These are phyloP conservation scores for Perkinsus marinus DNA, from an alignment of 169 alveolate genomes.

Conservation along the genomic window DNA sequence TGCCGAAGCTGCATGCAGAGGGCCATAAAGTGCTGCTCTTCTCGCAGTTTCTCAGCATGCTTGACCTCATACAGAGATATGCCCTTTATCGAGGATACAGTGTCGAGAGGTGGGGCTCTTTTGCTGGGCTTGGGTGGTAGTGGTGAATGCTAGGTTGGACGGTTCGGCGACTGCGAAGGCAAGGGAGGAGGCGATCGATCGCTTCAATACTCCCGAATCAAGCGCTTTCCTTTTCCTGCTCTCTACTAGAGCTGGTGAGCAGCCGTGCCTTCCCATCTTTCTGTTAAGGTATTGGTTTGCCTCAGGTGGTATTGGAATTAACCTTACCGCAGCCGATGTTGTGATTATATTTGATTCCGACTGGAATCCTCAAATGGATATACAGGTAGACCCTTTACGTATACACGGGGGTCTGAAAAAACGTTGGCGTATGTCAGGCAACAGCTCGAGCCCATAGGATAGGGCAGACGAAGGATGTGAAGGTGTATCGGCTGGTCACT, in stretches of 20 bases:
- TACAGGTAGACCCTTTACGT: conserved; percentile 33
- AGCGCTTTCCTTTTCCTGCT: conserved; percentile 67
- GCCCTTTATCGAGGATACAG: not conserved
- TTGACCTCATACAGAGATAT: conserved; percentile 63
- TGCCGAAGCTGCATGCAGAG: conserved; percentile 61
- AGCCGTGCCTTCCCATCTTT: conserved; percentile 20
- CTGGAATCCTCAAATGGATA: conserved; percentile 86
- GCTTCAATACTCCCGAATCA: conserved; percentile 59
- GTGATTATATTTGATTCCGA: conserved; percentile 84
- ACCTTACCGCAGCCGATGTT: conserved; percentile 79
- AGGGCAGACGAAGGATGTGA: conserved; percentile 75
- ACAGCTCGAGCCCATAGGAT: conserved; percentile 87
- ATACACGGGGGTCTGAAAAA: not conserved
- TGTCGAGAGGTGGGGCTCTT: not conserved
- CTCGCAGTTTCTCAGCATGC: conserved; percentile 68
- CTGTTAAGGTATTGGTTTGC: conserved; percentile 62
- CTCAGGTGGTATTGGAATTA: conserved; percentile 85
- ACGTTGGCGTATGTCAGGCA: conserved; percentile 70
- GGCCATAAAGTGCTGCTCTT: conserved; percentile 68
- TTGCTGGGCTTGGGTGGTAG: too few relatives aligned
- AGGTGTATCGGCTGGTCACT: conserved; percentile 75
- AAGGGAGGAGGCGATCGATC: conserved; percentile 29
- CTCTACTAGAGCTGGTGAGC: conserved; percentile 71
- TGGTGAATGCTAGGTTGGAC: not conserved
- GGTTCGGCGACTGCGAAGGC: not conserved